Base-by-base conservation (phyloP, 129 eudicot genomes). In the Tanacetum coccineum region DNA sequence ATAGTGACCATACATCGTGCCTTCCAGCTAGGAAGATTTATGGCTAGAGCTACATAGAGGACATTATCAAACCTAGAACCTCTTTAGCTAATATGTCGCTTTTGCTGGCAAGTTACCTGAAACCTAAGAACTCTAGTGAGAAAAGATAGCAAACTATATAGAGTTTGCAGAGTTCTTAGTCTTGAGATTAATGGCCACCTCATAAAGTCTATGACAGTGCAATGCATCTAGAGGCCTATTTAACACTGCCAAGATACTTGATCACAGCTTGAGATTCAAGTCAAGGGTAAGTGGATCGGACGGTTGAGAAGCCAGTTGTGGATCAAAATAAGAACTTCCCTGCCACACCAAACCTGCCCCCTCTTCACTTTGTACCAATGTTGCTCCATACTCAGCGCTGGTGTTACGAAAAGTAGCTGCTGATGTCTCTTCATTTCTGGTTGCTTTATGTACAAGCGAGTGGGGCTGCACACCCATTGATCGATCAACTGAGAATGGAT, bases 401-500 rank as follows among this genome's bases (percentile, higher is more conserved):
- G 51, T 46, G 44, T 71, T 68, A 20, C 47, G 11, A 58, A 70
- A 80, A 52, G 61, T 67, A 25, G 78, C 81, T 17, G 71, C 70
- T 19, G 62, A 9, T 17, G 63, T 11, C 13, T 36, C 46, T 64
- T 19, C 71, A 8, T 80, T 75, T 73, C 67, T 80, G 68, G 50
- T 67, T 28, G 87, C 77, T 56, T 79, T 81, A 56, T 76, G 83
- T 68, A 71, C 76, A 49, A 81, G 73, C 1, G 98, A 80, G 79
- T 85, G 91, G 12, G 96, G 19, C 40, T 76, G 95, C 66, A 92
- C 80, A 6, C 84, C 86, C 26, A 88, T 82, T 68, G 91, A 73
- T 72, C 82, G 76, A 59, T 55, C 64, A 72, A 75, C 15, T 46
- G 78, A n/a, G 47, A 70, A 45, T 14, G 68, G 47, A 12, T 36